Base-by-base conservation (phyloP, 768 basidiomycete genomes). In the Mycena chlorophos region DNA sequence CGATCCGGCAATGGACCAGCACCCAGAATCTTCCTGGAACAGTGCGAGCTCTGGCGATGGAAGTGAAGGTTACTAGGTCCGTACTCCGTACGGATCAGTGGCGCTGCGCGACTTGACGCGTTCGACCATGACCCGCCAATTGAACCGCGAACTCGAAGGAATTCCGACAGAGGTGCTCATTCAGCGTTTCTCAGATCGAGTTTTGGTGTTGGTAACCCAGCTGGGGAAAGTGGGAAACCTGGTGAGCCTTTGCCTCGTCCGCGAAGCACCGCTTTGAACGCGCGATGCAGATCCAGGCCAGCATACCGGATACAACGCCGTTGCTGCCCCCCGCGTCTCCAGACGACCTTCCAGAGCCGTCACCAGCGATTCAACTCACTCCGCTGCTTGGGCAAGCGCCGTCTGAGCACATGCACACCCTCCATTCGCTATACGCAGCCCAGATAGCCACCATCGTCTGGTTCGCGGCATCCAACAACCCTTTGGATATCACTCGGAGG, bases 401-500 rank as follows among this genome's bases (percentile, higher is more conserved):
- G 1, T 84, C 88, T 0, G 81, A 85, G 10, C 83, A 89, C 52
- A 66, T 85, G 56, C 85, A 86, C 48, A 85, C 84, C 0, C 71
- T 96, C 22, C 82, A 95, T 65, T 85, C 86, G 30, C 75, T 96
- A 0, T 96, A 95, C 69, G 86, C 85, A 0, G 76, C 86, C n/a
- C 94, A 97, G 64, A 86, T 93, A 42, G 90, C 93, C 1, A 92
- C 92, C 0, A 76, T 95, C 26, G 69, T 94, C 5, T 97, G 94
- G 89, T 75, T 77, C 0, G 64, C 80, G 51, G 76, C 78, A 51
- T 66, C 71, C n/a, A 67, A 76, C 39, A 71, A 63, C 38, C 64
- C 71, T 23, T 54, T 79, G 37, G 77, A 78, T 17, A 69, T 68
- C 5, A 69, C 76, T 23, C 75, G 85, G 50, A 76, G 80, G 55